Percentiles rank a stretch among this genome's conserved stretches.
phyloP scores from a whole-genome alignment of 1,139 yeast species.

The Waltiozyma sp. region DNA sequence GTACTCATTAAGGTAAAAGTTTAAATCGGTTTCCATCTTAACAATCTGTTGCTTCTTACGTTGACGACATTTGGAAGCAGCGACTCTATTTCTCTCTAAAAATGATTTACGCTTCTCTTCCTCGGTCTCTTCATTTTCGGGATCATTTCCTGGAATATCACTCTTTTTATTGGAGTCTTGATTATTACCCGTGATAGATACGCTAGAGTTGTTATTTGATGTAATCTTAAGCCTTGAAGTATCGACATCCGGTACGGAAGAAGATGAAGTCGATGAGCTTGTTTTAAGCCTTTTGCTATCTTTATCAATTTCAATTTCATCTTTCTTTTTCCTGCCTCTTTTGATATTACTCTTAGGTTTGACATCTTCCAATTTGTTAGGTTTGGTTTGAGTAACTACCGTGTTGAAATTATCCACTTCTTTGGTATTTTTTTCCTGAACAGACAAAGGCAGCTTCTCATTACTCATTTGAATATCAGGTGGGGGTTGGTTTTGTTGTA shows the following conservation, averaged over 20 bases:
- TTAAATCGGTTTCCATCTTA: conserved; percentile 70
- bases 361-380: too few species aligned
- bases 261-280: not conserved
- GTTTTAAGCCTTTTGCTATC: conserved; percentile 6
- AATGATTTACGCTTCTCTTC: conserved; percentile 74
- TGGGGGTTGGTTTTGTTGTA: conserved; percentile 10
- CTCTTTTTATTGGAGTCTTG: conserved; percentile 3
- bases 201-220: not conserved
- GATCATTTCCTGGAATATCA: conserved; percentile 6
- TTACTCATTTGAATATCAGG: not conserved
- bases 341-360: not conserved
- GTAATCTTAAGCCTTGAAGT: not conserved
- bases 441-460: not conserved
- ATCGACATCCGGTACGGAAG: not conserved
- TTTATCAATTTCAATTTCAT: conserved; percentile 1
- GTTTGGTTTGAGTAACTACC: too few species aligned
- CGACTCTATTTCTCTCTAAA: conserved; percentile 83
- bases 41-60: conserved; percentile 84
- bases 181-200: too few species aligned
- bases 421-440: not conserved
- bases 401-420: too few species aligned
- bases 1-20: conserved; percentile 61
- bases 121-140: conserved; percentile 23
- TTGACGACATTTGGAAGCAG: conserved; percentile 93
- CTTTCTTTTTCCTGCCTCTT: conserved; percentile 1